These are phyloP conservation scores for Trichoderma citrinoviride DNA, from an alignment of 2,329 filamentous ascomycete species.

Conservation along the genomic window DNA sequence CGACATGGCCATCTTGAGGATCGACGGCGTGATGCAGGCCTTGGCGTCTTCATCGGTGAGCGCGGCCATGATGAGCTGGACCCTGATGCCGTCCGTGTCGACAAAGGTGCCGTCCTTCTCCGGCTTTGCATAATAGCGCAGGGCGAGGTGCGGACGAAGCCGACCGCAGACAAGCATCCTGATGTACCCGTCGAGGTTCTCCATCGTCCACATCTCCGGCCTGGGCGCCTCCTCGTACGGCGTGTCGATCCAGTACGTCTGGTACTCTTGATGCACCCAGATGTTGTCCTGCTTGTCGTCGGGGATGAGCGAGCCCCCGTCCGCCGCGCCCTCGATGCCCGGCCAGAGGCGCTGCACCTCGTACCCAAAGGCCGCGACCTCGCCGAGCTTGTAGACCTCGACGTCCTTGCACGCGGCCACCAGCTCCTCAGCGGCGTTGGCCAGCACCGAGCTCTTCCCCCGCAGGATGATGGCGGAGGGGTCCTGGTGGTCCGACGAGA, in stretches of 20 bases:
- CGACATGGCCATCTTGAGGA: slow-evolving; percentile 45
- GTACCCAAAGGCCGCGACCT: slow-evolving; percentile 37
- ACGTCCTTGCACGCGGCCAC: slow-evolving; percentile 33
- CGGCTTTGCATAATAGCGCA: slow-evolving; percentile 37
- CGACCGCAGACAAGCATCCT: slow-evolving; percentile 40
- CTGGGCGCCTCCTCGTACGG: slow-evolving; percentile 41
- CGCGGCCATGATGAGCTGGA: slow-evolving; percentile 39
- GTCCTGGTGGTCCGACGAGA: slow-evolving; percentile 34
- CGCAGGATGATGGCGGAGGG: slow-evolving; percentile 36
- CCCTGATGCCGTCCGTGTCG: slow-evolving; percentile 40
- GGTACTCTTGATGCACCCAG: slow-evolving; percentile 38
- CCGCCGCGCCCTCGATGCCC: slow-evolving; percentile 31
- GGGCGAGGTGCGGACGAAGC: slow-evolving; percentile 34
- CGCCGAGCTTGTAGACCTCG: slow-evolving; percentile 39
- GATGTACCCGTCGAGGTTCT: slow-evolving; percentile 44
- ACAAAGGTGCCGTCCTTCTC: slow-evolving; percentile 30
- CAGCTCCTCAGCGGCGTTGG: slow-evolving; percentile 37
- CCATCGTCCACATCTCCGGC: slow-evolving; percentile 42
- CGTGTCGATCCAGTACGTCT: slow-evolving; percentile 32
- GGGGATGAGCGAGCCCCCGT: slow-evolving; percentile 28
- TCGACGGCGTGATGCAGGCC: slow-evolving; percentile 37
- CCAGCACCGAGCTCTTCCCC: slow-evolving; percentile 33
- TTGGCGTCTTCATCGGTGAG: slow-evolving; percentile 39
- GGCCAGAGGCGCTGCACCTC: slow-evolving; percentile 39
- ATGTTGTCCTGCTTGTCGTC: slow-evolving; percentile 30